phyloP scores from a whole-genome alignment of 176 grass and related monocot species.

The Dendrocalamus sinicus region DNA sequence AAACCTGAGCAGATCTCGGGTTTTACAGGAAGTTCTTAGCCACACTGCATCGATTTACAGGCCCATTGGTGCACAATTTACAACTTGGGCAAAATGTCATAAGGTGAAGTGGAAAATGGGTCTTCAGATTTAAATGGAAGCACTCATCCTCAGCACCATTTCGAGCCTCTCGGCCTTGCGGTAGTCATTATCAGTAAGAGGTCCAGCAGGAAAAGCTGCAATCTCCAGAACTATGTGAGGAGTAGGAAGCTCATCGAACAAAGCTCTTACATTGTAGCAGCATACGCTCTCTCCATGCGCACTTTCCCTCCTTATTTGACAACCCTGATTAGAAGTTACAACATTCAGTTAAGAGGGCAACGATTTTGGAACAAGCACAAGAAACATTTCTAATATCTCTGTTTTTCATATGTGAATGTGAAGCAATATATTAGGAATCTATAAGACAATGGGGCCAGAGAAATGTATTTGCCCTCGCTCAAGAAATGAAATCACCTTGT shows the following conservation, averaged over 20 bases:
- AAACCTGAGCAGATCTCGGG: conserved; percentile 33
- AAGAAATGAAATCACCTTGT: conserved; percentile 69
- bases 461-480: not conserved
- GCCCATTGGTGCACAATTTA: conserved; percentile 55
- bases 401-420: not conserved
- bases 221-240: conserved; percentile 91
- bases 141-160: conserved; percentile 73
- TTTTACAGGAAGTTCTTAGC: conserved; percentile 42
- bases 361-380: conserved; percentile 6
- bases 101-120: conserved; percentile 34
- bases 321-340: conserved; percentile 67
- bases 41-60: conserved; percentile 55
- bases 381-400: conserved; percentile 25
- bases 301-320: conserved; percentile 95
- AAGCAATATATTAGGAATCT: conserved; percentile 6
- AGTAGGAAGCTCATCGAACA: conserved; percentile 93
- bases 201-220: conserved; percentile 84
- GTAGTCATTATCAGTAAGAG: conserved; percentile 85
- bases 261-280: conserved; percentile 91
- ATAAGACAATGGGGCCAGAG: not conserved
- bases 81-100: conserved; percentile 46
- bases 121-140: conserved; percentile 65
- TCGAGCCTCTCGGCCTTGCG: conserved; percentile 93
- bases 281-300: conserved; percentile 96
- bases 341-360: conserved; percentile 29